These are phyloP conservation scores for Talaromyces ruber DNA, from an alignment of 495 filamentous ascomycete genomes.

Conservation along the genomic window DNA sequence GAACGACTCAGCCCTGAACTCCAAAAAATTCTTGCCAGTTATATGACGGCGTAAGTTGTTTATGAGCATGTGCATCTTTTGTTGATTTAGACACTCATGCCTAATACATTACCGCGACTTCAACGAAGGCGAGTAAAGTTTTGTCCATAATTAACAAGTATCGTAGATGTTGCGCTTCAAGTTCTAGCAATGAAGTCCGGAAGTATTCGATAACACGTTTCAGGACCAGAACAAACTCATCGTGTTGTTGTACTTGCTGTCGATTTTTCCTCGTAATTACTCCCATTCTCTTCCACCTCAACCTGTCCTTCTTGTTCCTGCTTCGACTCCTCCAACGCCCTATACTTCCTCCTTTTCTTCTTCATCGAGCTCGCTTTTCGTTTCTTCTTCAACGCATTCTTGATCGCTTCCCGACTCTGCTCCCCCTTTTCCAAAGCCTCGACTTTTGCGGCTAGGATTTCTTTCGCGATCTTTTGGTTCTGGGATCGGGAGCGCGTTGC, in stretches of 20 bases:
- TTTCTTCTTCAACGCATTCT: slow-evolving; percentile 44
- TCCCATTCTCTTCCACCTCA: slow-evolving; percentile 29
- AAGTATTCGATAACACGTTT: not conserved
- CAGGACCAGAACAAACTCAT: not conserved
- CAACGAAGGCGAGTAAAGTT: not conserved
- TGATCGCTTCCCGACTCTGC: slow-evolving; percentile 46
- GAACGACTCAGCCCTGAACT: slow-evolving; percentile 50
- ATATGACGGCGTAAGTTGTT: slow-evolving; percentile 34
- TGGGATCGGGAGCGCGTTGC: slow-evolving; percentile 79
- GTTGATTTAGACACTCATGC: not conserved
- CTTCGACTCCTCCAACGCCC: slow-evolving; percentile 33
- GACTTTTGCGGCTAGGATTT: slow-evolving; percentile 65
- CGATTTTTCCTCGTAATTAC: slow-evolving; percentile 33
- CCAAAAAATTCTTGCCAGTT: slow-evolving; percentile 43
- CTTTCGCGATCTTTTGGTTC: slow-evolving; percentile 81
- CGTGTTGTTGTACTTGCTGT: slow-evolving; percentile 3
- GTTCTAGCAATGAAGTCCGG: not conserved
- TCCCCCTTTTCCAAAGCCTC: slow-evolving; percentile 59
- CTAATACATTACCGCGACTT: not conserved
- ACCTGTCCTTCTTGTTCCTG: slow-evolving; percentile 32
- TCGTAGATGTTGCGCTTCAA: not conserved
- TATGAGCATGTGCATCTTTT: not conserved
- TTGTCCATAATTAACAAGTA: not conserved
- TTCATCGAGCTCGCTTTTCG: slow-evolving; percentile 60
- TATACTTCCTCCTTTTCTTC: slow-evolving; percentile 61